Percentiles rank a stretch among this genome's conserved stretches.
These are phyloP conservation scores for Hibiscus syriacus DNA, from an alignment of 345 rosid species.

Conservation along the genomic window DNA sequence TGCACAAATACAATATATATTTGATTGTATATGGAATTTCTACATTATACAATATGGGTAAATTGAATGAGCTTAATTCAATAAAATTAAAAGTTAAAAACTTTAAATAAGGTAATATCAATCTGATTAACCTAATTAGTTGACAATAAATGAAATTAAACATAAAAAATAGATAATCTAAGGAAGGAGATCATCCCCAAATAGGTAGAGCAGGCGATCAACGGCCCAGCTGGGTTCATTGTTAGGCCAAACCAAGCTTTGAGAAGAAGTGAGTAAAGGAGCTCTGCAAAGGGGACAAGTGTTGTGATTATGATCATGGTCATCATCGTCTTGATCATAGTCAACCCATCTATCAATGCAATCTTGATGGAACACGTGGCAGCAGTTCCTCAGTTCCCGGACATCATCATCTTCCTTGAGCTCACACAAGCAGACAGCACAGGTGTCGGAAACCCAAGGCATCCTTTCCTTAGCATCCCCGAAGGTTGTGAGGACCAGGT, in stretches of 20 bases:
- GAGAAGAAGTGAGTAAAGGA: slow-evolving; percentile 49
- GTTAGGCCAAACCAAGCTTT: slow-evolving; percentile 27
- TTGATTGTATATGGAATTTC: neutral
- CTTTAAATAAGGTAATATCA: neutral
- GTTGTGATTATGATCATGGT: slow-evolving; percentile 43
- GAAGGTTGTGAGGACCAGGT: slow-evolving; percentile 47
- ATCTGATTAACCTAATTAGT: neutral
- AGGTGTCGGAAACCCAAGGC: slow-evolving; percentile 37
- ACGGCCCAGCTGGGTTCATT: slow-evolving; percentile 93
- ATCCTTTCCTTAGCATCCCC: slow-evolving; percentile 42
- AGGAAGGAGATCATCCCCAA: slow-evolving; percentile 69
- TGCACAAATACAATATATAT: neutral
- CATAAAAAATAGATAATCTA: slow-evolving; percentile 12
- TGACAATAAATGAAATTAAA: neutral
- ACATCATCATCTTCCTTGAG: slow-evolving; percentile 51
- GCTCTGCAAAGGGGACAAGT: slow-evolving; percentile 88
- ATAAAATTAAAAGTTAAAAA: neutral
- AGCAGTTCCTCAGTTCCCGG: slow-evolving; percentile 73
- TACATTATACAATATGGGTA: too few species aligned
- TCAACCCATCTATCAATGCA: slow-evolving; percentile 89
- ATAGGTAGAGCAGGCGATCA: slow-evolving; percentile 73
- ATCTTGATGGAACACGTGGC: slow-evolving; percentile 83
- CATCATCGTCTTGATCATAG: slow-evolving; percentile 44
- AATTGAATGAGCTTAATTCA: neutral
- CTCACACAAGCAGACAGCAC: slow-evolving; percentile 73